phyloP scores from a whole-genome alignment of 805 yeast species.

The Saturnispora serradocipensis region DNA sequence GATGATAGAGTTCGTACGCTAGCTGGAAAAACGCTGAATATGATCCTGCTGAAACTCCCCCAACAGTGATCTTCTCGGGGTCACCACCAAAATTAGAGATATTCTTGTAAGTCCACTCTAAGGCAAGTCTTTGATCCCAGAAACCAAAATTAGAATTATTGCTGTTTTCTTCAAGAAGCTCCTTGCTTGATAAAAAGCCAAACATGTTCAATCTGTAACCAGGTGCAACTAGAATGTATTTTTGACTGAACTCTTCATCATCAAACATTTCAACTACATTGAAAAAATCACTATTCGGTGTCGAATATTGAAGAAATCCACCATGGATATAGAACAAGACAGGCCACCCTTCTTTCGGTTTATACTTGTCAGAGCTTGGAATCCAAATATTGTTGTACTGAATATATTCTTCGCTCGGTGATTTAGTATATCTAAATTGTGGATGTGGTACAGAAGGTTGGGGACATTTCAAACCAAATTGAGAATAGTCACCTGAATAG shows the following conservation, averaged over 20 bases:
- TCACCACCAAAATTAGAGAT: constrained; percentile 41
- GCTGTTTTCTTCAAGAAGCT: constrained; percentile 29
- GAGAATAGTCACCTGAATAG: constrained; percentile 31
- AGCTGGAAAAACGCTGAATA: constrained; percentile 34
- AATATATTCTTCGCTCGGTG: constrained; percentile 29
- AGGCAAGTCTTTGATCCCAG: constrained; percentile 39
- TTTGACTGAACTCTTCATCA: constrained; percentile 24
- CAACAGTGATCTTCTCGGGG: constrained; percentile 31
- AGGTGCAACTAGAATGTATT: constrained; percentile 30
- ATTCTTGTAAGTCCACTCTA: constrained; percentile 37
- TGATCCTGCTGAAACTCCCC: constrained; percentile 42
- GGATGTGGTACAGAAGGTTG: constrained; percentile 30
- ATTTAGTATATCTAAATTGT: constrained; percentile 15
- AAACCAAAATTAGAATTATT: constrained; percentile 29
- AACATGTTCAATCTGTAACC: constrained; percentile 35
- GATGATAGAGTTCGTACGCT: constrained; percentile 34
- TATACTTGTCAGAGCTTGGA: constrained; percentile 25
- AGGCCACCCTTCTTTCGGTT: constrained; percentile 35
- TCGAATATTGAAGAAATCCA: constrained; percentile 33
- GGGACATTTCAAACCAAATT: constrained; percentile 29
- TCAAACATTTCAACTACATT: constrained; percentile 21
- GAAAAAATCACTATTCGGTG: constrained; percentile 21
- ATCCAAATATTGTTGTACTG: constrained; percentile 31
- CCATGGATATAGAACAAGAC: constrained; percentile 35
- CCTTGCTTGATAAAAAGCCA: constrained; percentile 31